Conservation (phyloP, 2,329 filamentous ascomycete species). For the Kalmusia sp. region DNA sequence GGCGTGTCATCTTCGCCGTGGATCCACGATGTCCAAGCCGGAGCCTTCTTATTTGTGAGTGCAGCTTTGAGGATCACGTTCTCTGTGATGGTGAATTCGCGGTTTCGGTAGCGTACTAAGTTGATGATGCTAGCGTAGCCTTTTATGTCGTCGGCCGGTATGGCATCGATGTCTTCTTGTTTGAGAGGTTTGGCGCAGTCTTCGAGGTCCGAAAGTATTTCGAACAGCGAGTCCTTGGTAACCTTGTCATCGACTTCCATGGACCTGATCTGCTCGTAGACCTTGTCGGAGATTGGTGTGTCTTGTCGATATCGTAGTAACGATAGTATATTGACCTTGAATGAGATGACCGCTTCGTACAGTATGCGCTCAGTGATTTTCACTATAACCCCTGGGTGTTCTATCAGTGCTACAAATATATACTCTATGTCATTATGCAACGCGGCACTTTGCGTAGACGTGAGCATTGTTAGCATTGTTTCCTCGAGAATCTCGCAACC, state of each 20-base stretch:
- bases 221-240: neutral
- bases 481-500: neutral
- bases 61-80: neutral
- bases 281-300: no score
- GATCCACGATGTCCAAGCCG: neutral
- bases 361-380: neutral
- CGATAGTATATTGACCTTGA: no score
- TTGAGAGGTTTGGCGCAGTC: neutral
- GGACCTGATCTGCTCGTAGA: no score
- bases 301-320: no score
- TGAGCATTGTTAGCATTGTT: no score
- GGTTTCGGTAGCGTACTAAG: neutral
- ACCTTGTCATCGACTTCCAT: no score
- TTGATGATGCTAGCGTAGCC: slow-evolving; percentile 3
- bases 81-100: neutral
- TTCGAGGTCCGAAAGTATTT: neutral
- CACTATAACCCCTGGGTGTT: neutral
- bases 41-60: neutral
- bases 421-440: neutral
- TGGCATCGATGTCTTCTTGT: neutral
- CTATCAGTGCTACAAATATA: neutral
- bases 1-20: neutral
- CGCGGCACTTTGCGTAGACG: no score
- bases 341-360: no score
- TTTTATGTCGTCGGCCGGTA: neutral